These are phyloP conservation scores for Calocybe gangraenosa DNA, from an alignment of 768 basidiomycete genomes.

Conservation along the genomic window DNA sequence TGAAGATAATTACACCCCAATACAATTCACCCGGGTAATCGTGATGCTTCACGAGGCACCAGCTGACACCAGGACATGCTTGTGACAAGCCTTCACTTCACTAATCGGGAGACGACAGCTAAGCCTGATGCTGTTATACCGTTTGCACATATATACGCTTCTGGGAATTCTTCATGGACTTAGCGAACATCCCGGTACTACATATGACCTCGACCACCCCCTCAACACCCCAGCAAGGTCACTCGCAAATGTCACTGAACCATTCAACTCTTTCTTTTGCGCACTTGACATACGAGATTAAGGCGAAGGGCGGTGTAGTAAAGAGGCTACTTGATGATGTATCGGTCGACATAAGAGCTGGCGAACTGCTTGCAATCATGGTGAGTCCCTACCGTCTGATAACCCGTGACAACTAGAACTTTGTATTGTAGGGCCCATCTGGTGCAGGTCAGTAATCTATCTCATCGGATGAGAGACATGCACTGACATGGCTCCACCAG, in stretches of 20 bases:
- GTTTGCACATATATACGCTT: too few species aligned
- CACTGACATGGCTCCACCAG: constrained; percentile 14
- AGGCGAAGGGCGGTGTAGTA: constrained; percentile 16
- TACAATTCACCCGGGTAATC: too few species aligned
- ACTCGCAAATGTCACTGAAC: background rate
- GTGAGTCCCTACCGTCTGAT: constrained; percentile 18
- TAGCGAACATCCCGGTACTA: too few species aligned
- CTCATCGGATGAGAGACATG: background rate
- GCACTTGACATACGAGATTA: constrained; percentile 30
- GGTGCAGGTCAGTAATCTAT: constrained; percentile 30
- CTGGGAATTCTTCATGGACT: too few species aligned
- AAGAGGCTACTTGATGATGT: constrained; percentile 36
- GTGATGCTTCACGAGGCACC: too few species aligned
- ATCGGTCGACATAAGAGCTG: constrained; percentile 32
- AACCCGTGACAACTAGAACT: background rate
- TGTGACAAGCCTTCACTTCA: too few species aligned
- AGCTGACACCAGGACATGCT: too few species aligned
- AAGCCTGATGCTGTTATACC: too few species aligned
- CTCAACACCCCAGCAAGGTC: too few species aligned
- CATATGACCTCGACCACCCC: too few species aligned
- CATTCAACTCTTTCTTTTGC: constrained; percentile 28
- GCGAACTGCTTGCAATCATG: constrained; percentile 41
- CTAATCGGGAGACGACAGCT: too few species aligned
- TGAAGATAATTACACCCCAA: too few species aligned
- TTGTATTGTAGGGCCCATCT: constrained; percentile 33